Percentiles rank a stretch among this genome's conserved stretches.
phyloP scores from a whole-genome alignment of 2,329 filamentous ascomycete species.

The Aspergillus novofumigatus region DNA sequence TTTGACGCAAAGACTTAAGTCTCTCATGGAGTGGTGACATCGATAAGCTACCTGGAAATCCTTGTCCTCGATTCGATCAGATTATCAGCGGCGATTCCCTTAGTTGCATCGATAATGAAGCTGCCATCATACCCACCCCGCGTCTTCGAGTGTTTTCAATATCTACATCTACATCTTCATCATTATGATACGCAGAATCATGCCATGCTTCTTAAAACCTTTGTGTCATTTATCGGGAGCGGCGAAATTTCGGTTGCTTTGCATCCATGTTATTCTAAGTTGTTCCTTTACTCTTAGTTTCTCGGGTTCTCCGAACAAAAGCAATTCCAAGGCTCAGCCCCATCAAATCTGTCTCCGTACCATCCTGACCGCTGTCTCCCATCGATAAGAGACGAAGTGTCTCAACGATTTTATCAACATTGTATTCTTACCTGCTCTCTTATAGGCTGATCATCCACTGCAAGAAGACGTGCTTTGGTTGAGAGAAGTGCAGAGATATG shows the following conservation, averaged over 20 bases:
- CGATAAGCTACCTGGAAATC: neutral
- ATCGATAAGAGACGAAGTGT: neutral
- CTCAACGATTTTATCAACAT: neutral
- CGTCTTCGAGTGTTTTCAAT: neutral
- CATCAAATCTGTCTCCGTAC: neutral
- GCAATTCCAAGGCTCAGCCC: neutral
- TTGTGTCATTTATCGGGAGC: neutral
- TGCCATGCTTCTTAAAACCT: neutral
- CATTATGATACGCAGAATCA: neutral
- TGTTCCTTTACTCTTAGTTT: neutral
- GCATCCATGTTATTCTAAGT: neutral
- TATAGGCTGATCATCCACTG: neutral
- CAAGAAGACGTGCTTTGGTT: neutral
- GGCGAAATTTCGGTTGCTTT: neutral
- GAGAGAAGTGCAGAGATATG: conserved; percentile 36
- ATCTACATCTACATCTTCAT: neutral
- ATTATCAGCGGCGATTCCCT: neutral
- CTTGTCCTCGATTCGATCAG: neutral
- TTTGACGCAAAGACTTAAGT: neutral
- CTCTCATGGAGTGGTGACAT: neutral
- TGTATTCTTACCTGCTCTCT: neutral
- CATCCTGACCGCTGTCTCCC: neutral
- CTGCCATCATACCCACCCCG: neutral
- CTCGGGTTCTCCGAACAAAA: neutral
- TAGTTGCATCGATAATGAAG: neutral